A percentile compares a stretch with the other conserved stretches of the same genome.
These are phyloP conservation scores for Ophiostoma piceae DNA, from an alignment of 2,329 filamentous ascomycete species.

Conservation along the genomic window DNA sequence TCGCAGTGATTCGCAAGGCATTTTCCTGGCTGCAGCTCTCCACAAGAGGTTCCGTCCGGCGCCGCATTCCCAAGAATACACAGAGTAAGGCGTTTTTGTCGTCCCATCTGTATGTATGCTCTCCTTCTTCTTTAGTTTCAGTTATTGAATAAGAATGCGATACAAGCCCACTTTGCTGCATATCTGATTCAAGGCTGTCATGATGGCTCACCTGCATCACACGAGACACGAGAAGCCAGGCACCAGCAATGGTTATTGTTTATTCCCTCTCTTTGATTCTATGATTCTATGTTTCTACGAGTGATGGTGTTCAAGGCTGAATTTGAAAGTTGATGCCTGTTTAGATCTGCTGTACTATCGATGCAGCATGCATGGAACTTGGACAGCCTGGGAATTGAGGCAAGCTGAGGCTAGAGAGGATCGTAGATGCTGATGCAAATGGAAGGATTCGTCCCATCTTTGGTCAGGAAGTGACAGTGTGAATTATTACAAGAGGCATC, in stretches of 20 bases:
- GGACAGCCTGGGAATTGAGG: not conserved
- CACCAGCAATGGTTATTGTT: conserved; percentile 8
- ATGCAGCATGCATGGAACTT: not conserved
- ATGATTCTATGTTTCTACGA: not conserved
- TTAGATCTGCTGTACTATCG: not conserved
- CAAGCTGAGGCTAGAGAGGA: not conserved
- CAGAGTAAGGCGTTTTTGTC: conserved; percentile 19
- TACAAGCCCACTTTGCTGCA: conserved; percentile 13
- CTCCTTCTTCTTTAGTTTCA: not conserved
- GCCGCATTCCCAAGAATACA: conserved; percentile 8
- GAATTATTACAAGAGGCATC: not conserved
- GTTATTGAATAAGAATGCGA: not conserved
- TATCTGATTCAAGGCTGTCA: conserved; percentile 13
- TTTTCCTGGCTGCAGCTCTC: conserved; percentile 9
- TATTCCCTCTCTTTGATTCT: not conserved
- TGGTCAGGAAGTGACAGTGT: not conserved
- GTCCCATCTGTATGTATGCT: not conserved
- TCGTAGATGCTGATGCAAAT: not conserved
- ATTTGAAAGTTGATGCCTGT: not conserved
- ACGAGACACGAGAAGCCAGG: not conserved
- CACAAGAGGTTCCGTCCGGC: conserved; percentile 1
- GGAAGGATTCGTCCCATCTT: conserved; percentile 2
- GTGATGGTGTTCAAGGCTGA: not conserved
- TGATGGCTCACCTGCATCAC: not conserved
- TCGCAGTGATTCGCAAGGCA: conserved; percentile 19